Conservation (phyloP, 2,329 filamentous ascomycete species). For the Botrytis cinerea region DNA sequence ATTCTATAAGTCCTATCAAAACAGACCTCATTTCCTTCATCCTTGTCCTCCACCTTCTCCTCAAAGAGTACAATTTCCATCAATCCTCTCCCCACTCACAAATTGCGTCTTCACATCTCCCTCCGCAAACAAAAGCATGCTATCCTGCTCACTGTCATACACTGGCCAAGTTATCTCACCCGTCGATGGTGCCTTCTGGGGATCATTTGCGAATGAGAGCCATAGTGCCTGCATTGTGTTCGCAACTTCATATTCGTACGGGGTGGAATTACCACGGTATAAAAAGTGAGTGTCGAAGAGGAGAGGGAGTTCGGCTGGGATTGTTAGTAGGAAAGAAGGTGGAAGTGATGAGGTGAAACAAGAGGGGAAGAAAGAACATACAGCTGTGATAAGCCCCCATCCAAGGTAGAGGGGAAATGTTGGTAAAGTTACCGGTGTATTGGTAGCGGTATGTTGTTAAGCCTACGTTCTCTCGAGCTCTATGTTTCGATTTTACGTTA, state of each 20-base stretch:
- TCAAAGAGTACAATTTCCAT: neutral
- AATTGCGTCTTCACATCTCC: neutral
- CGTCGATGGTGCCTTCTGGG: neutral
- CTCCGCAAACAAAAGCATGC: neutral
- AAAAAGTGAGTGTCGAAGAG: slow-evolving; percentile 24
- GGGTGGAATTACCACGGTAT: slow-evolving; percentile 15
- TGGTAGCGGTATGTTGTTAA: slow-evolving; percentile 38
- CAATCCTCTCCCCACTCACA: neutral
- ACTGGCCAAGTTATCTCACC: neutral
- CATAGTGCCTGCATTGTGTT: slow-evolving; percentile 6
- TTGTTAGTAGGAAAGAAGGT: neutral
- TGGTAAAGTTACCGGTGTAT: slow-evolving; percentile 42
- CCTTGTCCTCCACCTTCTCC: too few species aligned
- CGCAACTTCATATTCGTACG: slow-evolving; percentile 2
- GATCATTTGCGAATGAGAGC: slow-evolving; percentile 13
- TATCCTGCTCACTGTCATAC: neutral
- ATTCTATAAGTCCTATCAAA: neutral
- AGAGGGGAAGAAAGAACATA: neutral
- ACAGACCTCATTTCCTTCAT: neutral
- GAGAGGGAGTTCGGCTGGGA: neutral
- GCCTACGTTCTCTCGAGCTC: slow-evolving; percentile 22
- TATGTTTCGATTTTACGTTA: neutral
- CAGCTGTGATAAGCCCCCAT: slow-evolving; percentile 40
- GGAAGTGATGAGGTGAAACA: too few species aligned
- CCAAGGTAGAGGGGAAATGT: slow-evolving; percentile 37